Conservation (phyloP, 805 yeast species). For the Metschnikowia aberdeeniae region DNA sequence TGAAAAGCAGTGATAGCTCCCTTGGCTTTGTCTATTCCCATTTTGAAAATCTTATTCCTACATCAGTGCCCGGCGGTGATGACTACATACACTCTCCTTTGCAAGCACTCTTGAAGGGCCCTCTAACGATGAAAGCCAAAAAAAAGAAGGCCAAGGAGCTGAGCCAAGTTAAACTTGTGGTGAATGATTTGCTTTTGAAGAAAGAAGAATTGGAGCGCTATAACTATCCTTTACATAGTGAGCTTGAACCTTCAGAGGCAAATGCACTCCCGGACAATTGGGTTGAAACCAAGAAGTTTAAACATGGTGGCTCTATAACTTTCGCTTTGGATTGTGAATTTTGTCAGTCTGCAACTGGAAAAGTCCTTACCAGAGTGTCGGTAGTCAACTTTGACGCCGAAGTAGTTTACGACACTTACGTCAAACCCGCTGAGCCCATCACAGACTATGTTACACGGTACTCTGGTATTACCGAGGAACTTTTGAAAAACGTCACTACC, state of each 20-base stretch:
- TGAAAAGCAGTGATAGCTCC: slow-evolving; percentile 5
- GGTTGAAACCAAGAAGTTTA: slow-evolving; percentile 51
- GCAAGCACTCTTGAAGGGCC: slow-evolving; percentile 52
- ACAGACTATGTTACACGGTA: slow-evolving; percentile 77
- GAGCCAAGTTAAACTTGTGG: slow-evolving; percentile 34
- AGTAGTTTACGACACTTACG: slow-evolving; percentile 66
- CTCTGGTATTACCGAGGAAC: slow-evolving; percentile 82
- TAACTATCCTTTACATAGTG: slow-evolving; percentile 57
- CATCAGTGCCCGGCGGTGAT: slow-evolving; percentile 64
- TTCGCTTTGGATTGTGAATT: slow-evolving; percentile 94
- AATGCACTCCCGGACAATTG: slow-evolving; percentile 33
- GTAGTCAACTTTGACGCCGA: slow-evolving; percentile 60
- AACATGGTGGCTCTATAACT: slow-evolving; percentile 57
- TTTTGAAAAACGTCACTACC: slow-evolving; percentile 57
- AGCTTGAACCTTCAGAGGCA: slow-evolving; percentile 8
- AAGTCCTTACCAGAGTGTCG: slow-evolving; percentile 74
- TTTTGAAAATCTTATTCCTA: slow-evolving; percentile 45
- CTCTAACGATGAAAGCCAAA: slow-evolving; percentile 55
- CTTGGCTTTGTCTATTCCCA: slow-evolving; percentile 32
- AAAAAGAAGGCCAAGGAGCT: slow-evolving; percentile 32
- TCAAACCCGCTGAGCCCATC: slow-evolving; percentile 72
- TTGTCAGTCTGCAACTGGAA: slow-evolving; percentile 62
- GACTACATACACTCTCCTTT: slow-evolving; percentile 52
- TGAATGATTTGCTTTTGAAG: slow-evolving; percentile 52
- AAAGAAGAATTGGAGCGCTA: slow-evolving; percentile 45